Evolutionary conservation across 2,329 filamentous ascomycete genomes (phyloP).

Genomic region (Clarireedia homoeocarpa): DNA sequence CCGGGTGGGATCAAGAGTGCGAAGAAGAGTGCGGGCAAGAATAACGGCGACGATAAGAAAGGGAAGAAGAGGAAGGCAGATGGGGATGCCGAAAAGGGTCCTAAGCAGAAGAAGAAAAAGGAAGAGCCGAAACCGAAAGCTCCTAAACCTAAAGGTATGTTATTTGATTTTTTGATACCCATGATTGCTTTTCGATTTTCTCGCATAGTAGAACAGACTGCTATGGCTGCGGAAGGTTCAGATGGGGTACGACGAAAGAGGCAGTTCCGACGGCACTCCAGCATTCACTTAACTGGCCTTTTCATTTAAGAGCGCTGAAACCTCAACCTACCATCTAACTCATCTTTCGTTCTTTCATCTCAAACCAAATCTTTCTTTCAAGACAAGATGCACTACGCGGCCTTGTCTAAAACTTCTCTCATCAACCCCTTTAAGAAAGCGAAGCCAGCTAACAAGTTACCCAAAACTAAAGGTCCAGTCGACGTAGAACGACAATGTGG

Average conservation of each 20-base stretch:
- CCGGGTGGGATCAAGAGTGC: constrained; percentile 31
- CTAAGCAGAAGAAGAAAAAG: constrained; percentile 91
- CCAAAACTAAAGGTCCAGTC: constrained; percentile 54
- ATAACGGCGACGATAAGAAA: constrained; percentile 46
- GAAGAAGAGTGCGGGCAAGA: constrained; percentile 62
- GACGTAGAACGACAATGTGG: constrained; percentile 93
- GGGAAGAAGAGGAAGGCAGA: constrained; percentile 76
- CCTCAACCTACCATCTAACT: not conserved
- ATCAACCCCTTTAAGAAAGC: not conserved
- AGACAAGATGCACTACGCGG: not conserved
- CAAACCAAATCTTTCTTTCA: not conserved
- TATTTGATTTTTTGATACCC: not conserved
- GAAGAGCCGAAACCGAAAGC: constrained; percentile 80
- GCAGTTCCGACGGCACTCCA: not conserved
- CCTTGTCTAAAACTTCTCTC: not conserved
- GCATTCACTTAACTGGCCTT: not conserved
- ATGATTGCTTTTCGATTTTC: not conserved
- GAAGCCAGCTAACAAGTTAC: constrained; percentile 7
- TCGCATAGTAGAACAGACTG: not conserved
- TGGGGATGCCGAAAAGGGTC: constrained; percentile 68
- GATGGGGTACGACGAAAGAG: not conserved
- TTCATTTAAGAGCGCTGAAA: not conserved
- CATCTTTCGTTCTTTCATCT: not conserved
- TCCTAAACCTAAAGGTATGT: constrained; percentile 70
- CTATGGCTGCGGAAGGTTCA: not conserved